Percentiles rank a stretch among this genome's conserved stretches.
These are phyloP conservation scores for Rubus idaeus DNA, from an alignment of 306 rosid genomes.

Conservation along the genomic window DNA sequence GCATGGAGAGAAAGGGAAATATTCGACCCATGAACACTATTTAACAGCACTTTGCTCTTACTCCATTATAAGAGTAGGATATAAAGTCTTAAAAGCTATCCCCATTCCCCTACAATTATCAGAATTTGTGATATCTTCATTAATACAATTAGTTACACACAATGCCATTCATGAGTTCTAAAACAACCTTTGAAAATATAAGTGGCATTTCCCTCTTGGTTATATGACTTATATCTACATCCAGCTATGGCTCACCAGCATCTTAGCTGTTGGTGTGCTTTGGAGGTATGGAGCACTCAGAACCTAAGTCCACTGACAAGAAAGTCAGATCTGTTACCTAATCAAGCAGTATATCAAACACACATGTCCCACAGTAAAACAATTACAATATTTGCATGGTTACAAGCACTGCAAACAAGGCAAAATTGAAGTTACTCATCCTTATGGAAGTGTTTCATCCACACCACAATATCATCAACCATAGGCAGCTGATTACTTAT, in stretches of 20 bases:
- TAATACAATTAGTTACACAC: background rate
- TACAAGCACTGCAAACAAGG: background rate
- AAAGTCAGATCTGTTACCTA: constrained; percentile 11
- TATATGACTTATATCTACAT: background rate
- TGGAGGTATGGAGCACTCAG: constrained; percentile 92
- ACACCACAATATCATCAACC: background rate
- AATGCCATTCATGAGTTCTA: background rate
- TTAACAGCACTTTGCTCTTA: too few species aligned
- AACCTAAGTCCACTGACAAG: constrained; percentile 46
- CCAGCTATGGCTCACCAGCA: constrained; percentile 57
- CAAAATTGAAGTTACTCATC: background rate
- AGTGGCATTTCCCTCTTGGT: background rate
- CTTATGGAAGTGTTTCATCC: background rate
- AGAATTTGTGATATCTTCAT: background rate
- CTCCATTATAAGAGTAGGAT: background rate
- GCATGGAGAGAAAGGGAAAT: too few species aligned
- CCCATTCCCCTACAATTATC: background rate
- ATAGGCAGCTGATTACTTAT: background rate
- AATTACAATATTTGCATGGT: background rate
- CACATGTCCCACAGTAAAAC: background rate
- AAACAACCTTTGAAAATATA: background rate
- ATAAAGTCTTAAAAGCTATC: background rate
- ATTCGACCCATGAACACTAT: too few species aligned
- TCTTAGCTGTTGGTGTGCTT: constrained; percentile 40
- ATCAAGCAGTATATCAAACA: background rate